Percentiles rank a stretch among this genome's conserved stretches.
Evolutionary conservation across 2,329 filamentous ascomycete species (phyloP).

Genomic region (Penicillium sp.): DNA sequence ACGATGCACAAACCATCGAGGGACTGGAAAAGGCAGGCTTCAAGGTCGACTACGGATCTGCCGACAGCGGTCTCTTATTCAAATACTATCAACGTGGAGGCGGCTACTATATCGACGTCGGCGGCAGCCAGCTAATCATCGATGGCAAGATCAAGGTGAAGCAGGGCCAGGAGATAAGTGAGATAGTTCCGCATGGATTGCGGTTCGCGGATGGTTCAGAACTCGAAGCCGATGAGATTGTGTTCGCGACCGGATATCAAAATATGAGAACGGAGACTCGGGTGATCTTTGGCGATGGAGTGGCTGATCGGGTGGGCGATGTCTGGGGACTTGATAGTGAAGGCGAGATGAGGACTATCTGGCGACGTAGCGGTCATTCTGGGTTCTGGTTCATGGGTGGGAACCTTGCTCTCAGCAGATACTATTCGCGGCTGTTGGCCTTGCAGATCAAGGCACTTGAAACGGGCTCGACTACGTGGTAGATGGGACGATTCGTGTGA

Average conservation of each 20-base stretch:
- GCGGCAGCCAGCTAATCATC: slow-evolving; percentile 58
- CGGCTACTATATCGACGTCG: slow-evolving; percentile 69
- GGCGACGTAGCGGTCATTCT: slow-evolving; percentile 59
- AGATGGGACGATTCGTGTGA: background rate
- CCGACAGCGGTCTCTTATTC: slow-evolving; percentile 55
- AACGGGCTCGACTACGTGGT: slow-evolving; percentile 24
- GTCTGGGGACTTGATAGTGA: slow-evolving; percentile 60
- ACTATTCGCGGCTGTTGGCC: slow-evolving; percentile 54
- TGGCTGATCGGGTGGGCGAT: slow-evolving; percentile 57
- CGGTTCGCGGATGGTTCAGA: slow-evolving; percentile 56
- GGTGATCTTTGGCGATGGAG: slow-evolving; percentile 58
- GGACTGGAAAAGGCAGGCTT: slow-evolving; percentile 57
- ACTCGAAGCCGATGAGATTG: slow-evolving; percentile 61
- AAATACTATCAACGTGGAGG: slow-evolving; percentile 65
- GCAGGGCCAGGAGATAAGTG: slow-evolving; percentile 56
- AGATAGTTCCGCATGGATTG: slow-evolving; percentile 50
- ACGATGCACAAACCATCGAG: slow-evolving; percentile 38
- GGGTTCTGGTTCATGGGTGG: slow-evolving; percentile 67
- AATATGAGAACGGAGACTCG: slow-evolving; percentile 65
- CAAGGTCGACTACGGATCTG: slow-evolving; percentile 56
- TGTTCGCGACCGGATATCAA: slow-evolving; percentile 58
- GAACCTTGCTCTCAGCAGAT: slow-evolving; percentile 60
- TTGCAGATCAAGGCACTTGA: slow-evolving; percentile 50
- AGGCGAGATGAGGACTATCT: slow-evolving; percentile 57
- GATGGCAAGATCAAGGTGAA: slow-evolving; percentile 64